Base-by-base conservation (phyloP, 2,329 filamentous ascomycete genomes). In the Lachnellula occidentalis region DNA sequence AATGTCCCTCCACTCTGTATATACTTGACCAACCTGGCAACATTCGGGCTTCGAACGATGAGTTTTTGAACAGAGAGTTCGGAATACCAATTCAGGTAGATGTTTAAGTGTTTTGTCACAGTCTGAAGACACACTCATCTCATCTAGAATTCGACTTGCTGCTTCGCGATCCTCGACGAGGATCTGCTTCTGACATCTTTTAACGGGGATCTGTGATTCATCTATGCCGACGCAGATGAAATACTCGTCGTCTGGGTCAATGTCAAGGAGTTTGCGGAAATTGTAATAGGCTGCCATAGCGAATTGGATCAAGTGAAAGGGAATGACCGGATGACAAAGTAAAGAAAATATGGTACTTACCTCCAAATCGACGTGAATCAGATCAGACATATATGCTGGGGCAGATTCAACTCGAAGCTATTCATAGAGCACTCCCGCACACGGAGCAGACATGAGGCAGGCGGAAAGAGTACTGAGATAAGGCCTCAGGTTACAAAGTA, bases 1-100 rank as follows among this genome's bases (percentile, higher is more conserved):
- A 31, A 56, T 31, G 19, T 43, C 22, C 39, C 42, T 49, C 45
- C 49, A 56, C 12, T 56, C 49, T 19, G 54, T 48, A 21, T 46
- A 51, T n/a, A 43, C 34, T 6, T 37, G 34, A n/a, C 34, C 31
- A 22, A 37, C 17, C 14, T 43, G 45, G 39, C 37, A 49, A 39
- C 37, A 27, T 34, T 41, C n/a, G n/a, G 27, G 48, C 15, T 48
- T 51, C 37, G 49, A 34, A 37, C 9, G 15, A 42, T 48, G 41
- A 11, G 46, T n/a, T 3, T 43, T 3, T 43, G 34, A 22, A 45
- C 53, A 55, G 12, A 50, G 24, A 14, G 37, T 22, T 37, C 36
- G 48, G 24, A 31, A 48, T 21, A 49, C 36, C 22, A 55, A 31
- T 43, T 51, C 41, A 27, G 46, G 48, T 17, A 55, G 49, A 48